Evolutionary conservation across 495 filamentous ascomycete genomes (phyloP), one percentile per base, ranked within the genome.

Genomic region (Penicillium robsamsonii): DNA sequence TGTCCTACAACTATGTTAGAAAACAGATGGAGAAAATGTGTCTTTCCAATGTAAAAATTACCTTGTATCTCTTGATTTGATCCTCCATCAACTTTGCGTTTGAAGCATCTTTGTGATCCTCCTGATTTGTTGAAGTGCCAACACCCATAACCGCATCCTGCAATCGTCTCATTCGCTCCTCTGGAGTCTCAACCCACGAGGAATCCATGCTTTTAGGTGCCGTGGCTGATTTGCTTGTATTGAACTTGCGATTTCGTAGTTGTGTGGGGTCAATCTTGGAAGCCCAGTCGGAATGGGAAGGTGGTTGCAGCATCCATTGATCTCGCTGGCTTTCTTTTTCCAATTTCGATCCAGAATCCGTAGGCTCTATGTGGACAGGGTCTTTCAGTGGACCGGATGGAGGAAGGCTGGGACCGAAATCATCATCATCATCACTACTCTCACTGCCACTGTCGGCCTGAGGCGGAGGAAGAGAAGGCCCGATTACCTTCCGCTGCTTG

Each of bases 241-340:
- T 85, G 76, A 98, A 98, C 63, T 91, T 91, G 40, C 92, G 88
- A 66, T 82, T 86, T 50, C 86, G 84, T 30, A 92, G 74, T 56
- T 91, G 89, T 3, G 92, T 94, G 2, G 94, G 91, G 70, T 97
- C 93, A 50, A 88, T 84, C 40, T 86, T 85, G 6, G 81, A 76
- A 24, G 81, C 75, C 71, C 80, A 81, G 61, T 84, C 84, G 30
- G 79, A 76, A 25, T 79, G 71, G 4, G 81, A 82, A 0, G 94
- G 94, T 0, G 93, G 94, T 7, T 87, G 82, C 29, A 93, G 79
- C 94, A 98, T 98, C 94, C 94, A 98, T 63, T 90, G 85, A 73
- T 96, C 94, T 52, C 94, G 84, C 56, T 81, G 78, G 17, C 56
- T 43, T 65, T 60, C 20, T 66, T 69, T 62, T 41, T 53, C 58